These are phyloP conservation scores for Solanum rostratum DNA, from an alignment of 257 asterid species.

Conservation along the genomic window DNA sequence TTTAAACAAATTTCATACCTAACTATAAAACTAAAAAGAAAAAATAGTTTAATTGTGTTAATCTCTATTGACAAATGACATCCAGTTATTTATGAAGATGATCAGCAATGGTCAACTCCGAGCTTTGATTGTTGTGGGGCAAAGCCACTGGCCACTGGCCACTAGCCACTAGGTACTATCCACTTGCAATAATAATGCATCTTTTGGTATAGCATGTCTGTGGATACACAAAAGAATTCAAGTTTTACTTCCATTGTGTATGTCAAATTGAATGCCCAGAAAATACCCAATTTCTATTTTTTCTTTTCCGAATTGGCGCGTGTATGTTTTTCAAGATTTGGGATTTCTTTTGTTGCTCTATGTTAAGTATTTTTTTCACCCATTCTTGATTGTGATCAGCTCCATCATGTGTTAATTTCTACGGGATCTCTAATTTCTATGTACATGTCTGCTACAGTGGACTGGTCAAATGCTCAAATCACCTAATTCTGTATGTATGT, in stretches of 20 bases:
- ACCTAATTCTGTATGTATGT: not conserved
- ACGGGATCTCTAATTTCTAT: not conserved
- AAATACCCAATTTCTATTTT: not conserved
- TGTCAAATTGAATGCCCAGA: not conserved
- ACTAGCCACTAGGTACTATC: not conserved
- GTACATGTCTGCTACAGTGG: not conserved
- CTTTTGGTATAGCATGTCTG: not conserved
- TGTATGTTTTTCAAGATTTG: not conserved
- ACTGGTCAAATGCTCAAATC: not conserved
- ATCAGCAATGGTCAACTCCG: not conserved
- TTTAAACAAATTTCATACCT: no score
- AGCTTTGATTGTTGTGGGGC: not conserved
- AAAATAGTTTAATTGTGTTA: no score
- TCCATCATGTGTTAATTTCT: not conserved
- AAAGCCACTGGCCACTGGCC: not conserved
- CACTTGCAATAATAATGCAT: not conserved
- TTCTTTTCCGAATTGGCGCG: not conserved
- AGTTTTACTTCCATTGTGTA: not conserved
- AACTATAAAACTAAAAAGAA: no score
- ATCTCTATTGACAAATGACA: no score
- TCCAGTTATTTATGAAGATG: not conserved
- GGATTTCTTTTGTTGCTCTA: not conserved
- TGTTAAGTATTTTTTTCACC: not conserved
- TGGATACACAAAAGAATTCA: not conserved
- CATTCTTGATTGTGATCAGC: not conserved